Evolutionary conservation across 805 yeast genomes (phyloP), one percentile per base, ranked within the genome.

Genomic region (Kluyveromyces dobzhanskii): DNA sequence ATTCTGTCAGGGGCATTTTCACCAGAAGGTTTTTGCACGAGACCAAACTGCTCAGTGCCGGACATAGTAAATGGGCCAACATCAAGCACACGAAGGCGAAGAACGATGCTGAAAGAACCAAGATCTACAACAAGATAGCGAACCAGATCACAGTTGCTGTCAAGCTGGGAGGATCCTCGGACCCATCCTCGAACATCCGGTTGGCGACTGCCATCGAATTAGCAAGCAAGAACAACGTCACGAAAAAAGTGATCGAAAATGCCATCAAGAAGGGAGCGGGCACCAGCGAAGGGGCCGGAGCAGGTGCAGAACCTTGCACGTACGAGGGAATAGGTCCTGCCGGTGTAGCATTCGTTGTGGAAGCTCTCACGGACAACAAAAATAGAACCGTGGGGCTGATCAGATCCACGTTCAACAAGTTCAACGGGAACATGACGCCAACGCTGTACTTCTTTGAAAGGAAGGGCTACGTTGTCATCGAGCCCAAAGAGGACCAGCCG

Each of bases 31-130:
- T 21, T 17, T 18, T 34, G 12, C 37, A 34, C 18, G 13, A 11
- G 8, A 33, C 18, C 30, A 23, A 38, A 12, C 16, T 24, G 3
- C 19, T 33, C 1, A 37, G 40, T 3, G 64, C 67, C 4, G 98
- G 98, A 1, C 98, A 90, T 60, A 81, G 85, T 27, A 90, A 88
- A 61, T 90, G 98, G 98, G 85, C 94, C 31, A 85, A 84, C 35
- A 90, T 92, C 49, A 83, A 87, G 55, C 97, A 87, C 56, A 92
- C 84, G 56, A 90, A 90, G 62, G 95, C 95, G 40, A 85, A 85
- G 46, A 86, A 87, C 53, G 98, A 90, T 63, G 84, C 86, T 16
- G 76, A 73, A 42, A 79, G 76, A 57, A 80, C 85, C 43, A 73
- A 76, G 40, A 67, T 76, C 21, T 78, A 85, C 4, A 81, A 79